phyloP scores from a whole-genome alignment of 2,329 filamentous ascomycete genomes.

The Blastomyces silverae region DNA sequence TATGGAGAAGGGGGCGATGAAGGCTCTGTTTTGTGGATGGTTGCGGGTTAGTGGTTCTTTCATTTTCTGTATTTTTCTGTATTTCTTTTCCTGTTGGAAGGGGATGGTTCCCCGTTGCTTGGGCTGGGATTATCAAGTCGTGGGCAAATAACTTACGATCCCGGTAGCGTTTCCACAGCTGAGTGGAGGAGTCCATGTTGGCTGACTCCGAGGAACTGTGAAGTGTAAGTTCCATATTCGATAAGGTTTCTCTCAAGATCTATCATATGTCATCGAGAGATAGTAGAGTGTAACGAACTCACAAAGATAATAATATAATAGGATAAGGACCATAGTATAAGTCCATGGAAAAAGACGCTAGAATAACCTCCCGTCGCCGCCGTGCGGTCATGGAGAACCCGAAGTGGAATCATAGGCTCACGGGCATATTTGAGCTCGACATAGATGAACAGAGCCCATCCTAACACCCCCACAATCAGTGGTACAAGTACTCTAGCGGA shows the following conservation, averaged over 20 bases:
- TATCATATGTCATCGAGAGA: background rate
- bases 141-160: background rate
- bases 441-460: conserved; percentile 24
- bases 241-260: background rate
- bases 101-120: background rate
- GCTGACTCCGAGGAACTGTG: conserved; percentile 12
- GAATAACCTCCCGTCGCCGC: conserved; percentile 9
- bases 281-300: background rate
- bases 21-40: conserved; percentile 1
- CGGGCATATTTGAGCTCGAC: conserved; percentile 3
- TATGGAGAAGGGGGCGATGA: conserved; percentile 10
- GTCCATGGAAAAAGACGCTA: conserved; percentile 9
- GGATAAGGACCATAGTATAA: conserved; percentile 9
- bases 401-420: conserved; percentile 13
- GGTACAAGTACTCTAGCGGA: conserved; percentile 29
- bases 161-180: conserved; percentile 11
- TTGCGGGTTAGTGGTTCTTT: conserved; percentile 1
- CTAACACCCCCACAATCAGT: conserved; percentile 27
- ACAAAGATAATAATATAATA: conserved; percentile 15
- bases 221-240: background rate
- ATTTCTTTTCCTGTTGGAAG: background rate
- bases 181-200: conserved; percentile 12
- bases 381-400: conserved; percentile 9
- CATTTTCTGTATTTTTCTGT: too few relatives aligned
- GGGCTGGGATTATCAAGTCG: background rate